Evolutionary conservation across 1,284 basidiomycete genomes (phyloP).

Genomic region (Ustilago cynodontis): DNA sequence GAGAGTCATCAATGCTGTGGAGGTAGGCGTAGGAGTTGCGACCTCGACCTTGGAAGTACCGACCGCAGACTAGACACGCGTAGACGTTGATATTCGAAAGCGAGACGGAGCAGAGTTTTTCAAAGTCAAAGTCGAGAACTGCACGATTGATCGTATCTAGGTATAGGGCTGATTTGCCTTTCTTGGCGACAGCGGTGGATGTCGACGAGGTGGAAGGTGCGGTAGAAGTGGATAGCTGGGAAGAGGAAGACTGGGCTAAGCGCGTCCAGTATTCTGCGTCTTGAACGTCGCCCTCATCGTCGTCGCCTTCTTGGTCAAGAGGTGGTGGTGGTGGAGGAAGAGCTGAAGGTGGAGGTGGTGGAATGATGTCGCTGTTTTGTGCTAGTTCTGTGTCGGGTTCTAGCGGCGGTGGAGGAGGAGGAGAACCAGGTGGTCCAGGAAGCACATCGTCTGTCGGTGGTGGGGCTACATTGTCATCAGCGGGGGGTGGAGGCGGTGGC

Average conservation of each 20-base stretch:
- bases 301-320: conserved; percentile 16
- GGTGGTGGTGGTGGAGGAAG: conserved; percentile 37
- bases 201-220: not conserved
- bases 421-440: conserved; percentile 23
- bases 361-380: conserved; percentile 30
- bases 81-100: conserved; percentile 97
- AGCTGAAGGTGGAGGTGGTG: conserved; percentile 30
- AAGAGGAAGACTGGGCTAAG: conserved; percentile 33
- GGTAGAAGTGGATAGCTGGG: not conserved
- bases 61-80: conserved; percentile 96
- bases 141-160: conserved; percentile 79
- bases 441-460: not conserved
- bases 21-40: conserved; percentile 93
- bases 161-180: conserved; percentile 84
- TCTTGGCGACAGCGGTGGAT: conserved; percentile 4
- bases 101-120: conserved; percentile 97
- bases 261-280: conserved; percentile 61
- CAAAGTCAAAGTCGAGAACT: conserved; percentile 96
- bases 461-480: conserved; percentile 4
- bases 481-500: conserved; percentile 30
- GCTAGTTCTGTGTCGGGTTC: conserved; percentile 19
- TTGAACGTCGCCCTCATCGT: conserved; percentile 40
- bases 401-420: conserved; percentile 51
- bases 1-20: conserved; percentile 96
- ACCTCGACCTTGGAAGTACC: conserved; percentile 98